These are phyloP conservation scores for Xylaria longipes DNA, from an alignment of 495 filamentous ascomycete species.

Conservation along the genomic window DNA sequence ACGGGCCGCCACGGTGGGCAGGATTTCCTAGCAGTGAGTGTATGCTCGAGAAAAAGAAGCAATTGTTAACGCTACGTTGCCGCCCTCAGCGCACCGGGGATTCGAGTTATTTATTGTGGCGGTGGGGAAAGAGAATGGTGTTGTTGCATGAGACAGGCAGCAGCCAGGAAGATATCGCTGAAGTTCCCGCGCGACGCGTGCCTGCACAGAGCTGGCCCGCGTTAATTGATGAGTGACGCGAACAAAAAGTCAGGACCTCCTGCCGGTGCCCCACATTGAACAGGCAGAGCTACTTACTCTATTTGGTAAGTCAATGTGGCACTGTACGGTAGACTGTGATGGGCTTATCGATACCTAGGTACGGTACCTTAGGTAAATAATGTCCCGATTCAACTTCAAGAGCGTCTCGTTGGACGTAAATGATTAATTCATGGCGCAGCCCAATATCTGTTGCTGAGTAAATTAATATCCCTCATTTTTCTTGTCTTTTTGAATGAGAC, in stretches of 20 bases:
- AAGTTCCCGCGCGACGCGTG: constrained; percentile 19
- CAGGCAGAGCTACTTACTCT: not conserved
- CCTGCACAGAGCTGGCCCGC: constrained; percentile 7
- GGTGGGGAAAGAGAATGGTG: constrained; percentile 2
- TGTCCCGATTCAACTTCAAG: too few species aligned
- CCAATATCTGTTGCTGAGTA: not conserved
- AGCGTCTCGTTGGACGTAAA: not conserved
- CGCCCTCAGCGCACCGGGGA: not conserved
- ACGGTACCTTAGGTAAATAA: not conserved
- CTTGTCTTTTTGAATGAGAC: not conserved
- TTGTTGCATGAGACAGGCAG: constrained; percentile 18
- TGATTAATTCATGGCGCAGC: not conserved
- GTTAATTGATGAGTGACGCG: constrained; percentile 29
- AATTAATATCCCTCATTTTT: not conserved
- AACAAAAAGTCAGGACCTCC: not conserved
- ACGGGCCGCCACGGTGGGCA: constrained; percentile 31
- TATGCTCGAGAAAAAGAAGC: not conserved
- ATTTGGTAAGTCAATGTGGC: not conserved
- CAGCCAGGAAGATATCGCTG: constrained; percentile 8
- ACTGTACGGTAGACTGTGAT: not conserved
- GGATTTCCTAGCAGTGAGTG: constrained; percentile 12
- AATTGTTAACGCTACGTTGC: not conserved
- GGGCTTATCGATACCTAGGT: not conserved
- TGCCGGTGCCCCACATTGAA: not conserved
- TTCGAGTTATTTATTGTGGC: not conserved